A percentile compares a stretch with the other conserved stretches of the same genome.
Conservation (phyloP, 306 rosid genomes). For the Neltuma alba region DNA sequence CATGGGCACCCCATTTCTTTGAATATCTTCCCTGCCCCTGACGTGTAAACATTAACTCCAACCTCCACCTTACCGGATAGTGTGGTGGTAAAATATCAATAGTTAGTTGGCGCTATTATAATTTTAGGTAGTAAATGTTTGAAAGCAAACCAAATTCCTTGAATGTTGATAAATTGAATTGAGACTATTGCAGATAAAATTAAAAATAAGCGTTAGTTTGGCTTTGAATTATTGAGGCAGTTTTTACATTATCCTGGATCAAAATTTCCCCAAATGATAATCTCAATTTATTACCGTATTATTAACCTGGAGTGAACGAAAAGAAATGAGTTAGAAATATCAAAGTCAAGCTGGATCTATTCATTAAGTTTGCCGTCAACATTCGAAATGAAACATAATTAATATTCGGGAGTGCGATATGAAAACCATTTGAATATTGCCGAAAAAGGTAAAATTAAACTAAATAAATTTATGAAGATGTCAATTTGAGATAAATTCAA, state of each 20-base stretch:
- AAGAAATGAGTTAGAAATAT: not conserved
- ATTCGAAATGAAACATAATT: not conserved
- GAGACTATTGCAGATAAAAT: not conserved
- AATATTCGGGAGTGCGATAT: not conserved
- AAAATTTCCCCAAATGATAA: not conserved
- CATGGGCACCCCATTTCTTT: not conserved
- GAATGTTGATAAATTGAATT: not conserved
- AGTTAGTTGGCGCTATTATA: not conserved
- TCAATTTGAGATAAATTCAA: not conserved
- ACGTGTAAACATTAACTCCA: not conserved
- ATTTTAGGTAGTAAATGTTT: not conserved
- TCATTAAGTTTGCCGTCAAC: not conserved
- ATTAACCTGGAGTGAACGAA: not conserved
- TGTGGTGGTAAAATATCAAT: not conserved
- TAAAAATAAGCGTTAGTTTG: not conserved
- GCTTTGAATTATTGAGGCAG: not conserved
- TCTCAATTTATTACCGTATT: not conserved
- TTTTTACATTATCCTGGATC: not conserved
- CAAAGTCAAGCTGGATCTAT: not conserved
- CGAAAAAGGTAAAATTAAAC: not conserved
- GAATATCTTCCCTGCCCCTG: not conserved
- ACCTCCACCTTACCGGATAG: not conserved
- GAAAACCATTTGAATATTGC: not conserved
- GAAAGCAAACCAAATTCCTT: not conserved
- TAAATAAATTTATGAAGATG: not conserved